Evolutionary conservation across 768 basidiomycete genomes (phyloP), one percentile per base, ranked within the genome.

Genomic region (Amanita exitialis): DNA sequence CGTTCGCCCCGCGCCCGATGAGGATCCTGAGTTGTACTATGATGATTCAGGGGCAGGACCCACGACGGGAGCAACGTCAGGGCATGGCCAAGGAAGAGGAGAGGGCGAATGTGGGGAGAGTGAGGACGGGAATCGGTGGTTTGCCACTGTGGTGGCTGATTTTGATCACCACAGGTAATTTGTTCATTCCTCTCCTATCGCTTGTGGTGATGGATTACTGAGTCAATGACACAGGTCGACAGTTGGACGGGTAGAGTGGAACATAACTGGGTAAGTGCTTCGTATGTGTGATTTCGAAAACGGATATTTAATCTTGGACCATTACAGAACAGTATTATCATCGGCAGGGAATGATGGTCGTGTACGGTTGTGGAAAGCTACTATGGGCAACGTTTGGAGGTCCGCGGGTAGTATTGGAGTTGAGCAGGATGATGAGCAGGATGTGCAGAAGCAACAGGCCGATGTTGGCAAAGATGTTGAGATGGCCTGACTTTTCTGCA

Each of bases 191-290:
- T 28, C 9, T 20, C 20, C 16, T n/a, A 23, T 20, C 7, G 5
- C 46, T 23, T 37, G 20, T 27, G 10, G 34, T 36, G 30, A 20
- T 25, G 36, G 30, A 49, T n/a, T 44, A n/a, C 0, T 21, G 9
- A 18, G 30, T 39, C 55, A 35, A 34, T 51, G 39, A 44, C 55
- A 18, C 53, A 87, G 86, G 55, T 82, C 85, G 0, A 76, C 83
- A 3, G 78, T 94, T 8, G 84, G 85, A 2, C 75, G 84, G 57
- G 93, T 99, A 0, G 93, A 94, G 62, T 97, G 95, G 91, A 95
- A 95, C 62, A 82, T 93, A 44, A 88, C 84, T 30, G 88, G 88
- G 86, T 89, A 56, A 3, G 66, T 27, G 66, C 58, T 54, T 35
- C 27, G 10, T 27, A 37, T 30, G 34, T 20, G 35, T 47, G 44